Evolutionary conservation across 164 flowering plant species (phyloP), one percentile per base, ranked within the genome.

Genomic region (Vitis riparia): DNA sequence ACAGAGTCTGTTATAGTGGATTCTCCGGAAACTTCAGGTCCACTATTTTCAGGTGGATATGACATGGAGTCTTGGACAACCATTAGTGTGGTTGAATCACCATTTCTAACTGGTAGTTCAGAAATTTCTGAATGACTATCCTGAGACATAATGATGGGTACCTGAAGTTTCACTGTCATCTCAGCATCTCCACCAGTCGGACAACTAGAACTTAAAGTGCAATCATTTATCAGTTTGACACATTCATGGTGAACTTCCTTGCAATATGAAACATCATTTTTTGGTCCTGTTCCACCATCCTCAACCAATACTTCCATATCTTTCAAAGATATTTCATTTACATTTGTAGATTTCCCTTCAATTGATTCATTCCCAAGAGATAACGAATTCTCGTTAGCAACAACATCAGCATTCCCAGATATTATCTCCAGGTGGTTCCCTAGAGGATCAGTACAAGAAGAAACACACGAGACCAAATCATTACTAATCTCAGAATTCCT

Each of bases 251-350:
- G 29, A 10, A 44, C 68, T 53, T 71, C 73, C 61, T 56, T 74
- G 69, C 70, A 48, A 58, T 63, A 49, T 62, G 57, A 65, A 69
- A 17, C 62, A 79, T 62, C 73, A 68, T 57, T 62, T 68, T 67
- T 67, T 14, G 71, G 63, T 68, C 37, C 60, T 6, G 59, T 56
- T 69, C 71, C 68, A 7, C 68, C 85, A 65, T 56, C 68, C 16
- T 52, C 69, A n/a, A 62, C 58, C 68, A 75, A 62, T 9, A 67
- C 50, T 62, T 66, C 68, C n/a, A 71, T 58, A 67, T 69, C 73
- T 64, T 72, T 72, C 15, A 76, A 68, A 72, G 84, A 68, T 63
- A 70, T 60, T 49, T 76, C 83, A 59, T 72, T 75, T 67, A 76
- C 71, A 68, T 78, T 85, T 68, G 73, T 71, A 66, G 58, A 53